Percentiles rank a stretch among this genome's conserved stretches.
These are phyloP conservation scores for Macrolepiota albuminosa DNA, from an alignment of 768 basidiomycete genomes.

Conservation along the genomic window DNA sequence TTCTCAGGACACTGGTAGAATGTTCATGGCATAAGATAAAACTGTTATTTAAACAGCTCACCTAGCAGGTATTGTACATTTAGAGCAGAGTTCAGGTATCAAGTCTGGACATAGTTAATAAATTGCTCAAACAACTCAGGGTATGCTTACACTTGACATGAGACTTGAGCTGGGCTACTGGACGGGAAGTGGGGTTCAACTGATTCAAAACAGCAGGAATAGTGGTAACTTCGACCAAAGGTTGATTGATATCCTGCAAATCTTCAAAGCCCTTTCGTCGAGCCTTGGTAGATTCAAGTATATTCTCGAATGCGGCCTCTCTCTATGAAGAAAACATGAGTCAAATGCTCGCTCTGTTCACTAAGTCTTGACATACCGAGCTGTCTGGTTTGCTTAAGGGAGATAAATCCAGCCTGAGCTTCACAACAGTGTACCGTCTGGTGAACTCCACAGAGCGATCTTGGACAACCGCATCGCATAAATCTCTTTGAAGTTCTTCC, in stretches of 20 bases:
- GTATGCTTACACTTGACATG: constrained; percentile 51
- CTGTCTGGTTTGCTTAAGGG: constrained; percentile 73
- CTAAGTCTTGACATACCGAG: constrained; percentile 39
- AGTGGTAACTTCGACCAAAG: constrained; percentile 64
- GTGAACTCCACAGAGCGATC: constrained; percentile 77
- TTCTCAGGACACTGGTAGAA: constrained; percentile 54
- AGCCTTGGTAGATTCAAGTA: constrained; percentile 63
- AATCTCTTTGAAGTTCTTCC: constrained; percentile 36
- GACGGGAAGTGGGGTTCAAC: constrained; percentile 51
- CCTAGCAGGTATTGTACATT: constrained; percentile 72
- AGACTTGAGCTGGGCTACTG: constrained; percentile 31
- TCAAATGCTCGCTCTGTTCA: constrained; percentile 3
- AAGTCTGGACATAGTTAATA: constrained; percentile 43
- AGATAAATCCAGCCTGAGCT: constrained; percentile 59
- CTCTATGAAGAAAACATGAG: constrained; percentile 35
- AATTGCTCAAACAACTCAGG: background rate
- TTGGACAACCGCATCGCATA: constrained; percentile 66
- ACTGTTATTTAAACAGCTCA: constrained; percentile 22
- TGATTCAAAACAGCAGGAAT: constrained; percentile 49
- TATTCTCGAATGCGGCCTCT: constrained; percentile 53
- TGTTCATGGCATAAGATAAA: background rate
- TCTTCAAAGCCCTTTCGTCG: constrained; percentile 59
- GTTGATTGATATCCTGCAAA: constrained; percentile 58
- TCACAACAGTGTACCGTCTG: constrained; percentile 55
- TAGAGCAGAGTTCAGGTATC: constrained; percentile 79